Evolutionary conservation across 164 flowering plant species (phyloP).

Genomic region (Aristolochia contorta): DNA sequence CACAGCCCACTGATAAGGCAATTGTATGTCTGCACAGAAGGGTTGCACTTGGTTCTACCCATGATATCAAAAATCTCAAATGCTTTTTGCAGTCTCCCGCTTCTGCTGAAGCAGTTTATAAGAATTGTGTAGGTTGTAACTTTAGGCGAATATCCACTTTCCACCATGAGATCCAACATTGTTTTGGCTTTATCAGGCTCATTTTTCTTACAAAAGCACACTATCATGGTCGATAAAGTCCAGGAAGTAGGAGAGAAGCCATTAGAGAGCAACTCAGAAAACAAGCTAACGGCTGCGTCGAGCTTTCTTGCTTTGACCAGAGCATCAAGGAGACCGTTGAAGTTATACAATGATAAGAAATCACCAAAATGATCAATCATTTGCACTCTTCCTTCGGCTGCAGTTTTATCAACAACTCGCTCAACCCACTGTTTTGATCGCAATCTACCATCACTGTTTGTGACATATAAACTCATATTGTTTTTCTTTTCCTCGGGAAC

Average conservation of each 20-base stretch:
- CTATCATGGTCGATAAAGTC: constrained; percentile 42
- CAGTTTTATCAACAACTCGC: constrained; percentile 18
- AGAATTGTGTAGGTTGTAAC: constrained; percentile 44
- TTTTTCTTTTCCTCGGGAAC: not conserved
- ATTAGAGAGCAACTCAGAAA: constrained; percentile 17
- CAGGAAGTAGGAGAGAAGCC: constrained; percentile 35
- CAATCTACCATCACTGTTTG: constrained; percentile 5
- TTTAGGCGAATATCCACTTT: constrained; percentile 40
- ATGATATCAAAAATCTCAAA: constrained; percentile 48
- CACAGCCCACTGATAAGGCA: constrained; percentile 81
- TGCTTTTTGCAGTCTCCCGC: constrained; percentile 48
- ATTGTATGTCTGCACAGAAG: constrained; percentile 53
- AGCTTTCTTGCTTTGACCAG: constrained; percentile 33
- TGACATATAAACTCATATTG: not conserved
- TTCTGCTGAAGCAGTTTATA: constrained; percentile 45
- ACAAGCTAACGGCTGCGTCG: constrained; percentile 38
- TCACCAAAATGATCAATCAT: constrained; percentile 12
- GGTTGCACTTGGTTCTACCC: constrained; percentile 39
- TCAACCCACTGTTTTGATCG: constrained; percentile 14
- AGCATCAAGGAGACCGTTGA: constrained; percentile 42
- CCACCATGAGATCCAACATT: constrained; percentile 44
- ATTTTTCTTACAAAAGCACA: constrained; percentile 38
- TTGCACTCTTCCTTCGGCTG: constrained; percentile 11
- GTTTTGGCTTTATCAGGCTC: constrained; percentile 32
- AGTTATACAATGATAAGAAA: constrained; percentile 14